These are phyloP conservation scores for Phytophthora melonis DNA, from an alignment of 352 stramenopile genomes.

Conservation along the genomic window DNA sequence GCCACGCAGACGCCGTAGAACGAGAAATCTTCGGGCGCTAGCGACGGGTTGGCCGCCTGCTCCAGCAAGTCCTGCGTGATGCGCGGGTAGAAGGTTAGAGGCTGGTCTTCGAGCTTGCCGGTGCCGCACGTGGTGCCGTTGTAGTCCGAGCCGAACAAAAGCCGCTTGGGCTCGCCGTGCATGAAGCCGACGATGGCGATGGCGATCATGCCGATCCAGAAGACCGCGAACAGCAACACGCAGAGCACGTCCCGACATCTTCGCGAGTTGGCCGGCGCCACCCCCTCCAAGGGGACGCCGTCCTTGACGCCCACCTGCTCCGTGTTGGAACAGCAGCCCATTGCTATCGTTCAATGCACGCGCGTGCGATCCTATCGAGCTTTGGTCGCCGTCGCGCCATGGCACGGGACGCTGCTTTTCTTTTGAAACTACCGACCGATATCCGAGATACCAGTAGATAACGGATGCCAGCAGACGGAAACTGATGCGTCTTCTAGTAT, in stretches of 20 bases:
- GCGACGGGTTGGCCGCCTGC: constrained; percentile 54
- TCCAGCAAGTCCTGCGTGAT: constrained; percentile 82
- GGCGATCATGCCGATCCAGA: constrained; percentile 79
- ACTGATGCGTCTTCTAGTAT: constrained; percentile 2
- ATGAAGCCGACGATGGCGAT: constrained; percentile 64
- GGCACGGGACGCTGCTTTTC: background rate
- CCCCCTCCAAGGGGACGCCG: constrained; percentile 41
- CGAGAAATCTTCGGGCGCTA: constrained; percentile 49
- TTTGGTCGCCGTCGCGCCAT: background rate
- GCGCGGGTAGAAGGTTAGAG: constrained; percentile 79
- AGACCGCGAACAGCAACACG: constrained; percentile 70
- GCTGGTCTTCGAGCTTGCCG: constrained; percentile 29
- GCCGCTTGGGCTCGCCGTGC: constrained; percentile 70
- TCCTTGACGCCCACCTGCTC: constrained; percentile 53
- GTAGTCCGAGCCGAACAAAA: constrained; percentile 81
- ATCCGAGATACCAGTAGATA: background rate
- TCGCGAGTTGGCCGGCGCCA: constrained; percentile 59
- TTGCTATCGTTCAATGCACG: constrained; percentile 20
- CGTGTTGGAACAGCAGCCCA: constrained; percentile 77
- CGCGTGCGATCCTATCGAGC: constrained; percentile 6
- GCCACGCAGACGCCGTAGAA: constrained; percentile 83
- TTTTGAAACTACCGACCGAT: constrained; percentile 24
- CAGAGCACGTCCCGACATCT: constrained; percentile 83
- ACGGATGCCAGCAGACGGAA: constrained; percentile 9
- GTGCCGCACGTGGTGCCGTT: constrained; percentile 82